Percentiles rank a stretch among this genome's conserved stretches.
Conservation (phyloP, 768 basidiomycete genomes). For the Leccinum truebloodii region DNA sequence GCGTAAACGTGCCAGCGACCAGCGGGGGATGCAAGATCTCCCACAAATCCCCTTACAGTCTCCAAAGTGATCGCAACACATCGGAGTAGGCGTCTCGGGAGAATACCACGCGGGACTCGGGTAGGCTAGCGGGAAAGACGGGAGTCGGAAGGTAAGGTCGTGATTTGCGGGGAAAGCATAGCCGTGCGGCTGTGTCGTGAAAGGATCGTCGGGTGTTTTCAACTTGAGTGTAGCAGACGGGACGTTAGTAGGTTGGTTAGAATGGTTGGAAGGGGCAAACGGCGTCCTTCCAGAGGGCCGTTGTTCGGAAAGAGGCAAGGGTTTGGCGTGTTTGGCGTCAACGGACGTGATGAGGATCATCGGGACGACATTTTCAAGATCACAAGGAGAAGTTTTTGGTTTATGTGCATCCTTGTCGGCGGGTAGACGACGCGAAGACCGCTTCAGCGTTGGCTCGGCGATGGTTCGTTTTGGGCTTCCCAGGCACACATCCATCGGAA, state of each 20-base stretch:
- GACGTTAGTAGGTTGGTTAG: slow-evolving; percentile 13
- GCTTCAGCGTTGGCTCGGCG: neutral
- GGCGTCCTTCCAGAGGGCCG: slow-evolving; percentile 19
- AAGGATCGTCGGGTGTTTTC: slow-evolving; percentile 19
- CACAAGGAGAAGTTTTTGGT: neutral
- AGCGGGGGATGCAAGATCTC: slow-evolving; percentile 28
- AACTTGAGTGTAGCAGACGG: neutral
- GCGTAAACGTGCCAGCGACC: slow-evolving; percentile 14
- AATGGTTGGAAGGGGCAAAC: slow-evolving; percentile 5
- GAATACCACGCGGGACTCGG: neutral
- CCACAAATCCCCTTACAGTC: slow-evolving; percentile 28
- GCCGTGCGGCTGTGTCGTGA: slow-evolving; percentile 3
- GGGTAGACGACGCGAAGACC: neutral
- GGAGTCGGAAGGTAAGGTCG: slow-evolving; percentile 17
- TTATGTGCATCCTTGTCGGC: neutral
- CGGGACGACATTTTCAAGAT: slow-evolving; percentile 15
- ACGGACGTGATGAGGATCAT: slow-evolving; percentile 29
- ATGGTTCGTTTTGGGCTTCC: neutral
- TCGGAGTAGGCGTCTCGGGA: slow-evolving; percentile 30
- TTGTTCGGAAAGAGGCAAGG: slow-evolving; percentile 15
- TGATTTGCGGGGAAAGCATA: neutral
- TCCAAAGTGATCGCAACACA: slow-evolving; percentile 25
- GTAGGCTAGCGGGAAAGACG: slow-evolving; percentile 9
- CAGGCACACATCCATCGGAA: slow-evolving; percentile 8
- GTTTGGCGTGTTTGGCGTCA: slow-evolving; percentile 25